Evolutionary conservation across 2,329 filamentous ascomycete species (phyloP), one percentile per base, ranked within the genome.

Genomic region (Aspergillus quadrilineatus): DNA sequence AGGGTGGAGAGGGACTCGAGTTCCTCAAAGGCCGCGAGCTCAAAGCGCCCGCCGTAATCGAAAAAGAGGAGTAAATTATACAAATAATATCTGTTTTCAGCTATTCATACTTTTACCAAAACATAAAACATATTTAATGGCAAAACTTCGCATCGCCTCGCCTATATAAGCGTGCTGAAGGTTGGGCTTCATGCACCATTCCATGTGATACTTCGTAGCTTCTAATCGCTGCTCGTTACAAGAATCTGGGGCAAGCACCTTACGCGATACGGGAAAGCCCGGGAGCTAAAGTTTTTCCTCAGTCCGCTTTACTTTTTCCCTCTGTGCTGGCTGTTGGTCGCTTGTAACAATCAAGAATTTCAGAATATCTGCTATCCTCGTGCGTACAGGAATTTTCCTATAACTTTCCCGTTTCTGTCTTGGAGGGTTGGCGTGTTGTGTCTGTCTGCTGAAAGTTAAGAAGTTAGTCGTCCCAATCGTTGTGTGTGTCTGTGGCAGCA

Each of bases 1-100:
- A 85, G 82, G 82, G 80, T 51, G 85, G 85, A 55, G 85, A 88
- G 72, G 84, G 84, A 29, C 76, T 86, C 59, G 83, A 82, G 42
- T 87, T 85, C 72, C 75, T 87, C 57, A 82, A 81, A 60, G 78
- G 76, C 51, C 76, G 80, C 62, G 80, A 84, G 58, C 80, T 88
- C 73, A 85, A 83, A 70, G 83, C 85, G 15, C 85, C 85, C 10
- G 85, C 85, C 2, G 80, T 87, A 49, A 83, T 87, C 65, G 85
- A 87, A 72, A 83, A 80, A 69, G 82, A 85, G 65, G 73, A 80
- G 61, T 69, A 69, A 53, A 67, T 17, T 22, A n/a, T 7, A 17
- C 32, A 36, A 34, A 22, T 32, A 17, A 22, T 8, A 30, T 46
- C 28, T 26, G 42, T 36, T 55, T 22, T 37, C 22, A 14, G 29